These are phyloP conservation scores for Suhomyces atakaporum DNA, from an alignment of 1,139 yeast species.

Conservation along the genomic window DNA sequence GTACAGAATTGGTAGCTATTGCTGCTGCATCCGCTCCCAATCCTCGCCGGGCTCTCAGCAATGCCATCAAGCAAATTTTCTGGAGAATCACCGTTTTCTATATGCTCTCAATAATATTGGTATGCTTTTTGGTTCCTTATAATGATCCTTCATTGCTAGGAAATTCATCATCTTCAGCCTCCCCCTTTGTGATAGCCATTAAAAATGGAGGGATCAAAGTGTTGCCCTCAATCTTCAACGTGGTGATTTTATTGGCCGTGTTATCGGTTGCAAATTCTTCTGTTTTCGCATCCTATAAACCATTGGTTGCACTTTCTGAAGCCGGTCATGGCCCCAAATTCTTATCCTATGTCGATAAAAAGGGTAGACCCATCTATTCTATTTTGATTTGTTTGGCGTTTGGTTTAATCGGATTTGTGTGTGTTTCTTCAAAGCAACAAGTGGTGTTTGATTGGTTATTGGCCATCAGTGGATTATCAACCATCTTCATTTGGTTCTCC, in stretches of 20 bases:
- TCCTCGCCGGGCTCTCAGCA: slow-evolving; percentile 25
- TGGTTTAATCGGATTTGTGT: slow-evolving; percentile 18
- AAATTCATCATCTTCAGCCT: slow-evolving; percentile 28
- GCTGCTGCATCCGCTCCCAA: slow-evolving; percentile 25
- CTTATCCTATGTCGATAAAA: slow-evolving; percentile 29
- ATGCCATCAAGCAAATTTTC: slow-evolving; percentile 27
- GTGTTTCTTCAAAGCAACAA: slow-evolving; percentile 16
- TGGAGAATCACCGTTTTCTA: slow-evolving; percentile 26
- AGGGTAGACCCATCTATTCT: slow-evolving; percentile 35
- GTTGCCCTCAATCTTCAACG: slow-evolving; percentile 37
- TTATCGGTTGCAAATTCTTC: slow-evolving; percentile 37
- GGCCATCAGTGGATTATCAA: slow-evolving; percentile 42
- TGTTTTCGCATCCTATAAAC: slow-evolving; percentile 36
- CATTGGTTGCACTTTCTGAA: slow-evolving; percentile 35
- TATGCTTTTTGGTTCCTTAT: slow-evolving; percentile 25
- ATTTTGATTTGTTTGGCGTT: slow-evolving; percentile 24
- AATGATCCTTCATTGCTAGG: slow-evolving; percentile 19
- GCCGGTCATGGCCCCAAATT: slow-evolving; percentile 37
- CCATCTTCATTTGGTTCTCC: slow-evolving; percentile 42
- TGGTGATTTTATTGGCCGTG: slow-evolving; percentile 33
- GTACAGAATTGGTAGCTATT: slow-evolving; percentile 29
- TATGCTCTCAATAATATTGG: slow-evolving; percentile 23
- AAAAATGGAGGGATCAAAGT: slow-evolving; percentile 33
- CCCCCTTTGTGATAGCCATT: slow-evolving; percentile 19
- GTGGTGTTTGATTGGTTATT: slow-evolving; percentile 40